Percentiles rank a stretch among this genome's conserved stretches.
Evolutionary conservation across 352 stramenopile genomes (phyloP).

Genomic region (Pythium oligandrum): DNA sequence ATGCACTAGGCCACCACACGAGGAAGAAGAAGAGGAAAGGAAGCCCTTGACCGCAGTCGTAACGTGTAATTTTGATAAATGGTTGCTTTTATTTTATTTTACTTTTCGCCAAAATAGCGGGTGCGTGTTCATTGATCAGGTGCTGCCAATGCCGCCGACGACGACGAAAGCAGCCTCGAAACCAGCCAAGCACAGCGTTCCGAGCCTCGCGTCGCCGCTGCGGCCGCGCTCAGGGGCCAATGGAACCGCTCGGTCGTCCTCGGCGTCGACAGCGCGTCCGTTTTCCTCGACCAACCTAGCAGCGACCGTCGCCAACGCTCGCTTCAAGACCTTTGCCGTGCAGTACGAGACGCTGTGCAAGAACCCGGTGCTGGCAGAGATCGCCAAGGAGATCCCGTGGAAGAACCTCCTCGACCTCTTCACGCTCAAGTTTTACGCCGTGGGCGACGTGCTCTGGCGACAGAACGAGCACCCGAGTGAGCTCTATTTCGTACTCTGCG

Average conservation of each 20-base stretch:
- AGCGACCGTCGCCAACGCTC: conserved; percentile 35
- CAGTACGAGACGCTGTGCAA: conserved; percentile 48
- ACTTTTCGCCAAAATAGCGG: too few species aligned
- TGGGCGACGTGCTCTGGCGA: conserved; percentile 36
- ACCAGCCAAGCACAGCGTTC: too few species aligned
- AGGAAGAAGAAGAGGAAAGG: too few species aligned
- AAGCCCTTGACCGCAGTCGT: too few species aligned
- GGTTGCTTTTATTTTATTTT: too few species aligned
- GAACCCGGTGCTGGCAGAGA: conserved; percentile 35
- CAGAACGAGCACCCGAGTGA: conserved; percentile 37
- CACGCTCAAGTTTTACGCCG: conserved; percentile 42
- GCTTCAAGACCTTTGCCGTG: conserved; percentile 49
- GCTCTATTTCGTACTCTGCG: conserved; percentile 47
- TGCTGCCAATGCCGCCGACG: neutral
- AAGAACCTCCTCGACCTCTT: conserved; percentile 60
- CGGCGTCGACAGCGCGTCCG: conserved; percentile 17
- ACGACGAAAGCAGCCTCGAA: neutral
- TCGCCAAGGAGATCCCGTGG: conserved; percentile 48
- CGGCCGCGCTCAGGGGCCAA: too few species aligned
- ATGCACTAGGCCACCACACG: neutral
- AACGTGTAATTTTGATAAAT: too few species aligned
- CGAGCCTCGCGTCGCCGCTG: too few species aligned
- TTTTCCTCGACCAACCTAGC: conserved; percentile 48
- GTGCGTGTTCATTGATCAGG: too few species aligned
- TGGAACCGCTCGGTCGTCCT: conserved; percentile 1